phyloP scores from a whole-genome alignment of 2,329 filamentous ascomycete genomes.

The Aspergillus fumigatus region DNA sequence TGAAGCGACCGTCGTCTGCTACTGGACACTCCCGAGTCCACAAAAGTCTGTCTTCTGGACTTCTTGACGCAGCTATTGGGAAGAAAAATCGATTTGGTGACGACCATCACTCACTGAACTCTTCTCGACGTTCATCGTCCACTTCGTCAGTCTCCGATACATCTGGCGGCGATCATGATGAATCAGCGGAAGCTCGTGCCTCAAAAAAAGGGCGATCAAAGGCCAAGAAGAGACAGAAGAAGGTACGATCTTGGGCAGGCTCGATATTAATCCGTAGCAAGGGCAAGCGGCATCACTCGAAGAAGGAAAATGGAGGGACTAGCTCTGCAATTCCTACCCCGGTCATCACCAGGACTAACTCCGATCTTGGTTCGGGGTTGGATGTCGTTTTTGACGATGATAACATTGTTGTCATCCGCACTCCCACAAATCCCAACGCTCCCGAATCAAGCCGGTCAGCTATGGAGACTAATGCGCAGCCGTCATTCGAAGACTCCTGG shows the following conservation, averaged over 20 bases:
- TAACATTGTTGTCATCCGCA: slow-evolving; percentile 45
- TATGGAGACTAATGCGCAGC: slow-evolving; percentile 12
- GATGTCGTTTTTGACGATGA: slow-evolving; percentile 48
- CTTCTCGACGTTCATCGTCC: slow-evolving; percentile 24
- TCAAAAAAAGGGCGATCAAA: slow-evolving; percentile 32
- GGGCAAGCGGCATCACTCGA: slow-evolving; percentile 41
- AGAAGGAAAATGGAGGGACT: slow-evolving; percentile 36
- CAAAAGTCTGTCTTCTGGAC: slow-evolving; percentile 27
- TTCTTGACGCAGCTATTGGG: slow-evolving; percentile 23
- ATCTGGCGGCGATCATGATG: slow-evolving; percentile 24
- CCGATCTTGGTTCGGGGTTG: slow-evolving; percentile 38
- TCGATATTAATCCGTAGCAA: slow-evolving; percentile 47
- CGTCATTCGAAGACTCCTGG: slow-evolving; percentile 36
- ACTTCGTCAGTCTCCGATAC: slow-evolving; percentile 27
- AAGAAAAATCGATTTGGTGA: slow-evolving; percentile 14
- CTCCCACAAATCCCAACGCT: slow-evolving; percentile 35
- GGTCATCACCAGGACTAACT: slow-evolving; percentile 35
- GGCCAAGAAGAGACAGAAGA: slow-evolving; percentile 58
- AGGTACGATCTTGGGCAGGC: slow-evolving; percentile 62
- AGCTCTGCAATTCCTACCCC: slow-evolving; percentile 43
- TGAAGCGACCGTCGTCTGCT: slow-evolving; percentile 40
- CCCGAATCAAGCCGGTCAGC: slow-evolving; percentile 21
- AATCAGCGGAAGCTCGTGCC: slow-evolving; percentile 17
- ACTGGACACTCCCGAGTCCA: slow-evolving; percentile 30
- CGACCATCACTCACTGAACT: slow-evolving; percentile 19